Percentiles rank a stretch among this genome's conserved stretches.
Evolutionary conservation across 2,329 filamentous ascomycete species (phyloP).

Genomic region (Tolypocladium sp.): DNA sequence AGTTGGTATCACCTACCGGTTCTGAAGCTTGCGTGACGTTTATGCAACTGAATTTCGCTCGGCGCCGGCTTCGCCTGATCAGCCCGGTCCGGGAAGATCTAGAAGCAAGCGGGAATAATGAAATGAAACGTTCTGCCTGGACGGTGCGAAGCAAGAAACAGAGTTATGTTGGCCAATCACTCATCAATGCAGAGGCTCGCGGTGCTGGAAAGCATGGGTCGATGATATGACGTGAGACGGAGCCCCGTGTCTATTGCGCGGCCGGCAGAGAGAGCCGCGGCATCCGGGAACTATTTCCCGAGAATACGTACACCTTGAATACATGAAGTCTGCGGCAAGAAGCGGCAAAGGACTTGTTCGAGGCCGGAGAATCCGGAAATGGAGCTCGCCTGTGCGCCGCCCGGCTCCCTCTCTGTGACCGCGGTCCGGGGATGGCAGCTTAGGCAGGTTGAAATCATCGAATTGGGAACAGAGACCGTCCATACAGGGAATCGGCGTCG

Average conservation of each 20-base stretch:
- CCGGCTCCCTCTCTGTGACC: background rate
- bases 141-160: background rate
- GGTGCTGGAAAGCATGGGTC: background rate
- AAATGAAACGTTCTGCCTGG: background rate
- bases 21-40: background rate
- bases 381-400: background rate
- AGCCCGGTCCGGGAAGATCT: background rate
- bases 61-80: background rate
- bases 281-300: background rate
- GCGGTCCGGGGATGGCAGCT: background rate
- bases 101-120: background rate
- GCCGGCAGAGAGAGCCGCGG: background rate
- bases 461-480: background rate
- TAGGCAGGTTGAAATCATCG: background rate
- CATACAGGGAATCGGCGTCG: background rate
- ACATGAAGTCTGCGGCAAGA: background rate
- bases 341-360: background rate
- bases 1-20: too few relatives aligned
- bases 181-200: background rate
- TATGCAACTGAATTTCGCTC: background rate
- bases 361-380: background rate
- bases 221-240: background rate
- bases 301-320: background rate
- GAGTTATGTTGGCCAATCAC: background rate
- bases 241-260: background rate